Base-by-base conservation (phyloP, 106 monocot genomes). In the Dendrobium catenatum region DNA sequence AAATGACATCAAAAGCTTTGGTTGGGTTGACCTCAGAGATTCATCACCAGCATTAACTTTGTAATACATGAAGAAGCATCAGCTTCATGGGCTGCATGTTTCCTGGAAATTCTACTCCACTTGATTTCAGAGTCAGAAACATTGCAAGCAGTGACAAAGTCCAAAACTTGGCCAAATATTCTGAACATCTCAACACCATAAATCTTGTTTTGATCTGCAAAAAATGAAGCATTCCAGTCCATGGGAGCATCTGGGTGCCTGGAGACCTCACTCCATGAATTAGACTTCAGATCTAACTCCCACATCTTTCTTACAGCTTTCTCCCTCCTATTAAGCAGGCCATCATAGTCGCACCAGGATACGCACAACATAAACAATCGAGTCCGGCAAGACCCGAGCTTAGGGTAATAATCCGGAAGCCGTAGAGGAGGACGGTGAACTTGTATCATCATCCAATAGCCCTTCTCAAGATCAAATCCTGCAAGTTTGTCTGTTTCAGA, bases 211-310 rank as follows among this genome's bases (percentile, higher is more conserved):
- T 56, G 42, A n/a, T 86, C 89, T 4, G 84, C 87, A 6, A 85
- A 86, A 81, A 89, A 92, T 1, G 78, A 81, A 1, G 92, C 92
- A 72, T 86, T 84, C 75, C 82, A 75, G 41, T 97, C 96, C 96
- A 94, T 92, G 9, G 96, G 96, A 11, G 96, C 96, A 87, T 97
- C 96, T 29, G 94, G 94, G 81, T 97, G 96, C 68, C 85, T 85
- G 9, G 92, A 86, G 6, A 88, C 89, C 81, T 90, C 90, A 4
- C 18, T 78, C 96, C 94, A 97, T 59, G 76, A 66, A 42, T 48
- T 55, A 24, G 48, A 48, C 10, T 58, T 41, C 22, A 82, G 77
- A 77, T 94, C 82, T 24, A 97, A 77, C 85, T 97, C 96, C 87
- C 87, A 88, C 2, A 97, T 73, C 86, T 92, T 94, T 79, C 96